phyloP scores from a whole-genome alignment of 208 protist genomes.

The Acanthamoeba lenticulata region DNA sequence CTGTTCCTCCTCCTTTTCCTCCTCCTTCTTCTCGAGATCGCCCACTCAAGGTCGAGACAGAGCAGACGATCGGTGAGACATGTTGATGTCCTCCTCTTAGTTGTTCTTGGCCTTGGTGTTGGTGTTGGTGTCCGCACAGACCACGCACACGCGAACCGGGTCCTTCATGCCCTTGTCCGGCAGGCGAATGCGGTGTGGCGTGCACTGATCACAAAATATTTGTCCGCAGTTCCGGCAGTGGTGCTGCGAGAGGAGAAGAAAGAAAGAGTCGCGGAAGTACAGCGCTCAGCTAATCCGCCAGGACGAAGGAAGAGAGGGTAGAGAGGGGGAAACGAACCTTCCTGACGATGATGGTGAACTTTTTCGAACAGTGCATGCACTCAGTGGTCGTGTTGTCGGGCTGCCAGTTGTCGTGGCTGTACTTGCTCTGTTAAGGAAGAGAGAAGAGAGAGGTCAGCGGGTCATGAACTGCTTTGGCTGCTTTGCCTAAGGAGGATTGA shows the following conservation, averaged over 20 bases:
- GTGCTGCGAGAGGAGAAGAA: not conserved
- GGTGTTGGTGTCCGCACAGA: constrained; percentile 29
- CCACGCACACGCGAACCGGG: constrained; percentile 52
- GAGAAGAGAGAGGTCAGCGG: not conserved
- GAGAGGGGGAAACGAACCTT: constrained; percentile 8
- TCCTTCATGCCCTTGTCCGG: constrained; percentile 61
- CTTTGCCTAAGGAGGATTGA: not conserved
- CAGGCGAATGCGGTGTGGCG: constrained; percentile 53
- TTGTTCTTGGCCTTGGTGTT: constrained; percentile 58
- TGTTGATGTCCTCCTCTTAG: not conserved
- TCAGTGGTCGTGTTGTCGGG: constrained; percentile 42
- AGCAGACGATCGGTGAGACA: no score
- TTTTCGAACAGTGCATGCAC: constrained; percentile 50
- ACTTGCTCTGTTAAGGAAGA: constrained; percentile 28
- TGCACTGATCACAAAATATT: constrained; percentile 65
- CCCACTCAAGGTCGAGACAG: no score
- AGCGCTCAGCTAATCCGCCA: no score
- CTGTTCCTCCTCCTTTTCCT: no score
- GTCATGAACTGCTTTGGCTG: not conserved
- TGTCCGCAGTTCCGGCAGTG: constrained; percentile 55
- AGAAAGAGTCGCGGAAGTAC: not conserved
- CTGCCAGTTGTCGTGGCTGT: constrained; percentile 59
- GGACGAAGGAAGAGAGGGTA: not conserved
- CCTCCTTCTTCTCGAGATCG: no score
- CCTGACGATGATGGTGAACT: constrained; percentile 61